Base-by-base conservation (phyloP, 306 rosid genomes). In the Potentilla sterilis region DNA sequence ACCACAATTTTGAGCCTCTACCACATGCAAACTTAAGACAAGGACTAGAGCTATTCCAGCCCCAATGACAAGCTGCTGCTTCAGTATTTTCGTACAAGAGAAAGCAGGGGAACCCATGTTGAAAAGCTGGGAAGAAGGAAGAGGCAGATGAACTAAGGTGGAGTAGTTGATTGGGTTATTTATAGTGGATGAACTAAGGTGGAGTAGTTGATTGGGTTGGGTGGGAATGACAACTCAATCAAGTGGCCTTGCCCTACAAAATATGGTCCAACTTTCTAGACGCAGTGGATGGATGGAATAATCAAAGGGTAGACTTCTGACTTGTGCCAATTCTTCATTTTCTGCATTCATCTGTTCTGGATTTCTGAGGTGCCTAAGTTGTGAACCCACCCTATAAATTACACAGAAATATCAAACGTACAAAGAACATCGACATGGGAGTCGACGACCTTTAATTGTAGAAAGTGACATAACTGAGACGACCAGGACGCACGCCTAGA, bases 1-100 rank as follows among this genome's bases (percentile, higher is more conserved):
- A 3, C 96, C 93, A 48, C 97, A 92, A 35, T 85, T 83, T 59
- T 86, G 88, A 5, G 78, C 90, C 62, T 21, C 69, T 7, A 75
- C 80, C 37, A 32, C 67, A 34, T 13, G 67, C 37, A 2, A 34
- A 58, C 65, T 1, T 1, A 58, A 41, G 67, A 28, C 42, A 6
- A 61, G 72, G 21, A 75, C 22, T n/a, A 54, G 28, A 54, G 28
- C 59, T 54, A 76, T 6, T n/a, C 79, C 83, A 0, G 77, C 64
- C 37, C 70, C 8, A 41, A 80, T 44, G 43, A 47, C 19, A 49
- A 44, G 19, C 18, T 12, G 65, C 64, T 51, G 15, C 35, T 57
- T 57, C 58, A 22, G 78, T 18, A 11, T 9, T 43, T 1, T 43
- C 9, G 64, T 15, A 58, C 38, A 3, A 58, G 37, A 12, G 65